Evolutionary conservation across 2,329 filamentous ascomycete species (phyloP).

Genomic region (Penicillium sp.): DNA sequence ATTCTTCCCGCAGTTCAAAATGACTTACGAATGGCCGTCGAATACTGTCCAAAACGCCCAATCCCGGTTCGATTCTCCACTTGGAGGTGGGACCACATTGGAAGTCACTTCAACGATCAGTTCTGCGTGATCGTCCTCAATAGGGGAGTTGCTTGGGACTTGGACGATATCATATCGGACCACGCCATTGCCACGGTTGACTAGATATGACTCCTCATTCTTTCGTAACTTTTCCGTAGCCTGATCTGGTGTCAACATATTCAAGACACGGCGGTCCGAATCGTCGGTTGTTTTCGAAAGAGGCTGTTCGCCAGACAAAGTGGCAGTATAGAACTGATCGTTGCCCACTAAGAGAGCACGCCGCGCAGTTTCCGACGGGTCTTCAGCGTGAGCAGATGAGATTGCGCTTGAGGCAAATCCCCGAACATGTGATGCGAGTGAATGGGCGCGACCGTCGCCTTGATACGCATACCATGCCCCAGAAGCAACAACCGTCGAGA

Average conservation of each 20-base stretch:
- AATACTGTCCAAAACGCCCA: conserved; percentile 99
- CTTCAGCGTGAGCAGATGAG: conserved; percentile 31
- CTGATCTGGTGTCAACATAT: conserved; percentile 95
- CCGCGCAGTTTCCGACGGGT: conserved; percentile 50
- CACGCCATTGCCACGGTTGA: conserved; percentile 83
- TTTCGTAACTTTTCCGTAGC: conserved; percentile 81
- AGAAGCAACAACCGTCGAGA: conserved; percentile 45
- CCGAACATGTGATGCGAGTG: conserved; percentile 20
- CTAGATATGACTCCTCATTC: conserved; percentile 85
- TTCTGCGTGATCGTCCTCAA: conserved; percentile 96
- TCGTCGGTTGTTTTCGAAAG: conserved; percentile 84
- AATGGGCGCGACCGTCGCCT: conserved; percentile 29
- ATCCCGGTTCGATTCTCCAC: conserved; percentile 60
- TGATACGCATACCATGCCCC: conserved; percentile 48
- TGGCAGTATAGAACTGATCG: conserved; percentile 82
- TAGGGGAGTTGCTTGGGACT: conserved; percentile 91
- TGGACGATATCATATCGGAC: conserved; percentile 93
- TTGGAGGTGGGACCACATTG: conserved; percentile 50
- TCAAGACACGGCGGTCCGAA: conserved; percentile 76
- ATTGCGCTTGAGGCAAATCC: conserved; percentile 22
- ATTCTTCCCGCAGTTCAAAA: neutral
- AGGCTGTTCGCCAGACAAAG: conserved; percentile 76
- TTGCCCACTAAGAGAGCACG: conserved; percentile 80
- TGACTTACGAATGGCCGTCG: conserved; percentile 81
- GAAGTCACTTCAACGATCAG: conserved; percentile 89